These are phyloP conservation scores for Stephania yunnanensis DNA, from an alignment of 164 flowering plant genomes.

Conservation along the genomic window DNA sequence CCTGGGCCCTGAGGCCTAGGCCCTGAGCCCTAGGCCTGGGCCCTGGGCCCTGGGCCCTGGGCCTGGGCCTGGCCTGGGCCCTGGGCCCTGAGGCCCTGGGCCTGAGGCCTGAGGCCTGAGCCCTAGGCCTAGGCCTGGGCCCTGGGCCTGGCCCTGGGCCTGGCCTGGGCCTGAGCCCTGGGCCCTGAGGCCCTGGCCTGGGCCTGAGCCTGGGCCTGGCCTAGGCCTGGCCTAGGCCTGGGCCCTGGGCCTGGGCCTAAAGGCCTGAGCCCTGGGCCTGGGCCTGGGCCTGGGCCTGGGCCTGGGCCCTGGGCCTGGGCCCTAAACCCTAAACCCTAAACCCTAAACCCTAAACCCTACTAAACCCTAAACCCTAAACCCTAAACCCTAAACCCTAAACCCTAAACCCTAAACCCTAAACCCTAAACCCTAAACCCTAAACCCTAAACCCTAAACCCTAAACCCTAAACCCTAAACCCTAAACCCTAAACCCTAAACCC, in stretches of 20 bases:
- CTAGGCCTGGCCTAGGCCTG: conserved; percentile 3
- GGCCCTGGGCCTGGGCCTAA: conserved; percentile 1
- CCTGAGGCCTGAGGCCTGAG: conserved; percentile 8
- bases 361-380: conserved; percentile 15
- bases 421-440: conserved; percentile 12
- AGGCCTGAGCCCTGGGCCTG: conserved; percentile 4
- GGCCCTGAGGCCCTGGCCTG: conserved; percentile 14
- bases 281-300: too few relatives aligned
- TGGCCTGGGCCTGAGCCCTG: conserved; percentile 13
- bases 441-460: conserved; percentile 8
- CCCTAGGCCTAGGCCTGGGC: conserved; percentile 12
- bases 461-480: conserved; percentile 16
- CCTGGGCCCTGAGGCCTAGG: conserved; percentile 10
- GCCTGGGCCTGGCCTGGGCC: conserved; percentile 18
- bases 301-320: background rate
- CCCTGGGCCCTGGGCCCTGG: conserved; percentile 11
- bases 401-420: background rate
- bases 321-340: conserved; percentile 3
- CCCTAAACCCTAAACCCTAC: conserved; percentile 1
- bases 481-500: conserved; percentile 18
- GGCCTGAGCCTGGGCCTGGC: too few relatives aligned
- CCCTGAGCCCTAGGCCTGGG: conserved; percentile 14
- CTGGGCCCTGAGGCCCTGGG: conserved; percentile 14
- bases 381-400: conserved; percentile 3
- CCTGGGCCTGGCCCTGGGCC: background rate